Conservation (phyloP, 169 alveolate species). For the Sarcocystis neurona region DNA sequence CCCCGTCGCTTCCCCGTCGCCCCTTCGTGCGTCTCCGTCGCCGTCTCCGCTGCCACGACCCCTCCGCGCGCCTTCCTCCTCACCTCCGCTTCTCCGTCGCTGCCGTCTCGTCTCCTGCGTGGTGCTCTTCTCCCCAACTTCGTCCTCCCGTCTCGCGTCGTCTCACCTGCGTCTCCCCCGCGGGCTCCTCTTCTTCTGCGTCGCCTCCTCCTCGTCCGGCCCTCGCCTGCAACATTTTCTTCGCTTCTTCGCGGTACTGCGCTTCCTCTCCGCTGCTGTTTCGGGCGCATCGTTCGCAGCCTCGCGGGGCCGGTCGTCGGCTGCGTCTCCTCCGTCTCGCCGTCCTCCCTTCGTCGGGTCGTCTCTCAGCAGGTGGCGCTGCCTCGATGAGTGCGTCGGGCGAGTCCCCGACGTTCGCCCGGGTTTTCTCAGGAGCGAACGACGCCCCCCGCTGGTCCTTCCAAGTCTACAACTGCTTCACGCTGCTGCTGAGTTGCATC, state of each 20-base stretch:
- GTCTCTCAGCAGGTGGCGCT: not conserved
- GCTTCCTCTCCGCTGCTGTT: too few relatives aligned
- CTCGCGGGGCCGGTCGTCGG: not conserved
- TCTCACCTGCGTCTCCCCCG: not conserved
- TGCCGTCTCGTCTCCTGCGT: not conserved
- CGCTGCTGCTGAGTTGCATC: slow-evolving; percentile 50
- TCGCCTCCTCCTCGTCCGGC: not conserved
- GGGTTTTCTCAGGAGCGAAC: not conserved
- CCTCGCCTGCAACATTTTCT: not conserved
- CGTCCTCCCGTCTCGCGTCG: not conserved
- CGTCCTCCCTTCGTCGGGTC: not conserved
- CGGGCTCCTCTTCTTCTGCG: not conserved
- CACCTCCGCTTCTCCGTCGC: not conserved
- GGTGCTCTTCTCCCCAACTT: not conserved
- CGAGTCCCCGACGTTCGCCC: not conserved
- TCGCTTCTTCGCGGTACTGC: not conserved
- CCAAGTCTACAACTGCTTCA: slow-evolving; percentile 58
- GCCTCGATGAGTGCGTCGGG: not conserved
- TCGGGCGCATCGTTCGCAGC: too few relatives aligned
- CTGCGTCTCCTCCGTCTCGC: not conserved
- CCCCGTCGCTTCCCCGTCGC: too few relatives aligned
- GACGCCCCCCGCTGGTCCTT: slow-evolving; percentile 57
- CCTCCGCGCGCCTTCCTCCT: too few relatives aligned
- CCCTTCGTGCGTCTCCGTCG: too few relatives aligned
- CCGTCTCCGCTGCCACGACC: too few relatives aligned